Conservation (phyloP, 495 filamentous ascomycete species). For the Penicillium verhagenii region DNA sequence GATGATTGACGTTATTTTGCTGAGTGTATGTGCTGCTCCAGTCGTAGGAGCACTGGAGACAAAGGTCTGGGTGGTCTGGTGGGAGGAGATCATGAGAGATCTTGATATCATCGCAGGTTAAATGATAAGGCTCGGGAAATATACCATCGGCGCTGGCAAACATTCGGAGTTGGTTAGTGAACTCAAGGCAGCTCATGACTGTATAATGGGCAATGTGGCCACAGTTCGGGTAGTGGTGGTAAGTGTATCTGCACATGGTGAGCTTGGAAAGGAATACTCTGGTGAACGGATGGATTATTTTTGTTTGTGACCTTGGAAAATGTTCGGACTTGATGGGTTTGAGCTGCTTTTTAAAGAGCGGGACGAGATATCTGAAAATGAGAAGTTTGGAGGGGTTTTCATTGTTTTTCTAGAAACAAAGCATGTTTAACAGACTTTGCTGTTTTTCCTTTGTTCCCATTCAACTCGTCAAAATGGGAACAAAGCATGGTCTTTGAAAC, state of each 20-base stretch:
- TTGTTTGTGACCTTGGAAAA: not conserved
- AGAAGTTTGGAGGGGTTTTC: not conserved
- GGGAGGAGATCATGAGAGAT: slow-evolving; percentile 8
- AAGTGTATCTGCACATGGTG: slow-evolving; percentile 29
- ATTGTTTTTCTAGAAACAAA: too few relatives aligned
- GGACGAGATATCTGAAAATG: too few relatives aligned
- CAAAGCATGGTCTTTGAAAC: too few relatives aligned
- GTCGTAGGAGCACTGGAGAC: slow-evolving; percentile 13
- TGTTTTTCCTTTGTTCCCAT: too few relatives aligned
- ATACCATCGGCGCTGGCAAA: not conserved
- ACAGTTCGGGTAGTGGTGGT: slow-evolving; percentile 29
- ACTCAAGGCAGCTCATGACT: slow-evolving; percentile 23
- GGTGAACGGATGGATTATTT: not conserved
- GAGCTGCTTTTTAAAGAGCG: too few relatives aligned
- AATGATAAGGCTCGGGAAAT: not conserved
- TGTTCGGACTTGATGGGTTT: not conserved
- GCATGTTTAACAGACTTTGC: too few relatives aligned
- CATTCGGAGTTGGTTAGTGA: slow-evolving; percentile 20
- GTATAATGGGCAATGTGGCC: slow-evolving; percentile 31
- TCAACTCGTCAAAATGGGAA: too few relatives aligned
- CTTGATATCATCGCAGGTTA: slow-evolving; percentile 3
- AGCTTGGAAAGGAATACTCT: not conserved
- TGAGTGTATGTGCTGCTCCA: not conserved
- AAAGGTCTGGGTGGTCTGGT: slow-evolving; percentile 5
- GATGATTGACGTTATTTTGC: not conserved